These are phyloP conservation scores for Neonectria hederae DNA, from an alignment of 2,329 filamentous ascomycete genomes.

Conservation along the genomic window DNA sequence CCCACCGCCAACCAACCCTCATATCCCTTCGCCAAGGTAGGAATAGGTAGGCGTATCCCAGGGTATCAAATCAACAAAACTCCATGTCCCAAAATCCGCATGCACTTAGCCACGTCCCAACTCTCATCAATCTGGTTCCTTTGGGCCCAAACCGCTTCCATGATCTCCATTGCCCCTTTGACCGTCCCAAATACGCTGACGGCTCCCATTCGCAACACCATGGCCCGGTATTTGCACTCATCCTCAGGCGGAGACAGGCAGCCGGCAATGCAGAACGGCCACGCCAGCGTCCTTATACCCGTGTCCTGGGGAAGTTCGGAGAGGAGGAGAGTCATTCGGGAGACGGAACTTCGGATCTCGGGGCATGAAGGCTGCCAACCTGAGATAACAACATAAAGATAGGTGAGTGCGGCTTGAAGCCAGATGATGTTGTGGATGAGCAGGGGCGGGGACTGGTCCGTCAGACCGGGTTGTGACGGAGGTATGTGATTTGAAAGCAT, in stretches of 20 bases:
- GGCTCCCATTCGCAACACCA: constrained; percentile 53
- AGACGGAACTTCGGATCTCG: constrained; percentile 51
- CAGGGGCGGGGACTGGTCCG: constrained; percentile 35
- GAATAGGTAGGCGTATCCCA: neutral
- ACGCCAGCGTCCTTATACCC: constrained; percentile 50
- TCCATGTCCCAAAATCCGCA: constrained; percentile 52
- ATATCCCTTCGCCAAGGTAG: neutral
- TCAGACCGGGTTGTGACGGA: constrained; percentile 33
- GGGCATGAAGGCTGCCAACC: constrained; percentile 60
- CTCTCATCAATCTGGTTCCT: constrained; percentile 51
- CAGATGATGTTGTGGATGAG: constrained; percentile 53
- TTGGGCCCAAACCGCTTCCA: constrained; percentile 58
- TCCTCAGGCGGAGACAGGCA: constrained; percentile 52
- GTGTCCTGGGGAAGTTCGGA: constrained; percentile 43
- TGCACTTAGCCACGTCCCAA: constrained; percentile 56
- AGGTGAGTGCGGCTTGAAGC: constrained; percentile 58
- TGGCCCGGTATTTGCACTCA: constrained; percentile 53
- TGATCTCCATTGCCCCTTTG: constrained; percentile 54
- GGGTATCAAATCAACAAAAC: constrained; percentile 52
- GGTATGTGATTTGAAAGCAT: constrained; percentile 37
- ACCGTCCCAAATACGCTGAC: constrained; percentile 58
- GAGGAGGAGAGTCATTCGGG: constrained; percentile 49
- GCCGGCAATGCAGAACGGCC: constrained; percentile 55
- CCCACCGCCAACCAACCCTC: neutral
- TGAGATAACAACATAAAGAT: constrained; percentile 58